Percentiles rank a stretch among this genome's conserved stretches.
Conservation (phyloP, 306 rosid species). For the Malus asiatica region DNA sequence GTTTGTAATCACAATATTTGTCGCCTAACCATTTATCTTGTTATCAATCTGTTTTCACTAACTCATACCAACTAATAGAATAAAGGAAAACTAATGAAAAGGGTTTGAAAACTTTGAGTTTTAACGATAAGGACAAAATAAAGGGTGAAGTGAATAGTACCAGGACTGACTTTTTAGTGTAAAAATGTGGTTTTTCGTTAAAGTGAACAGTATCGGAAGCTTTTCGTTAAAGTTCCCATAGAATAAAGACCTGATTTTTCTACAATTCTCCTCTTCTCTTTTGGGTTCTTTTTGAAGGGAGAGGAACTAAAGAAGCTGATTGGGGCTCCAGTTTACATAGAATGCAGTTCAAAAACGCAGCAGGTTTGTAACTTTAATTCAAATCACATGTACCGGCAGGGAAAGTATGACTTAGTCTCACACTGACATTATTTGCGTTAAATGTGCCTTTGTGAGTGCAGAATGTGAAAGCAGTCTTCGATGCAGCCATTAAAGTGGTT, state of each 20-base stretch:
- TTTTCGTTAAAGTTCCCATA: neutral
- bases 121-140: no score
- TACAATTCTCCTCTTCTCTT: neutral
- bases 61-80: conserved; percentile 5
- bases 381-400: neutral
- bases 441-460: conserved; percentile 26
- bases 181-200: no score
- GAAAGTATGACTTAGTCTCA: conserved; percentile 3
- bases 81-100: neutral
- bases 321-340: conserved; percentile 78
- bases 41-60: neutral
- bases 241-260: conserved; percentile 11
- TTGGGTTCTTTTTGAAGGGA: conserved; percentile 44
- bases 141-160: no score
- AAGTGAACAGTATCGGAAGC: no score
- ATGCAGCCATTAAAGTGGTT: conserved; percentile 90
- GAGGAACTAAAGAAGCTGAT: conserved; percentile 85
- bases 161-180: no score
- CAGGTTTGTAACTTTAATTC: conserved; percentile 46
- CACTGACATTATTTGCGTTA: neutral
- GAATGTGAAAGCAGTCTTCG: conserved; percentile 95
- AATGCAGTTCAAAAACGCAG: conserved; percentile 96
- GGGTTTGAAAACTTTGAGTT: no score
- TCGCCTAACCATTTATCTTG: neutral
- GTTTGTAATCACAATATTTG: neutral